Base-by-base conservation (phyloP, 345 rosid genomes). In the Corymbia maculata region DNA sequence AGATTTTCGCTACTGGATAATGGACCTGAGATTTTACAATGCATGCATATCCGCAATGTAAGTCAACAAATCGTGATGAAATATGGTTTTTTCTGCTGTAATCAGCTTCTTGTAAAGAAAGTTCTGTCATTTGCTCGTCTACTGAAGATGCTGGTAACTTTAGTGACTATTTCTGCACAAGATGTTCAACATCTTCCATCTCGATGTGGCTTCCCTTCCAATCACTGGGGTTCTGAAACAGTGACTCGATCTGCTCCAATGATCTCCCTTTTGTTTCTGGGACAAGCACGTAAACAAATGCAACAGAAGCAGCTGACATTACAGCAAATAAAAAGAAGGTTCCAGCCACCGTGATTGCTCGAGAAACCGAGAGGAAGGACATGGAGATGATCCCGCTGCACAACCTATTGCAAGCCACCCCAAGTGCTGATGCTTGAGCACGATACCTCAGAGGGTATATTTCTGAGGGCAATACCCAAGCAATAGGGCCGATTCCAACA, bases 221-320 rank as follows among this genome's bases (percentile, higher is more conserved):
- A 64, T 64, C 75, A 64, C n/a, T 9, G 3, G 75, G 36, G 36
- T 64, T 64, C 75, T 64, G 90, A 90, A 94, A 95, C 52, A 94
- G 49, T 89, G 66, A 84, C 88, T 93, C 94, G 24, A 95, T 94
- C 90, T 95, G 91, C 90, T 95, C 97, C 91, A 94, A 85, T 1
- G 97, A 94, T 88, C 92, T 95, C 53, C 96, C 97, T 90, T 91
- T 94, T 22, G 97, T 95, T 91, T 95, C 96, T 2, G 96, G 96
- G 59, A 61, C 94, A 91, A 82, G 92, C 52, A 6, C 30, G 79
- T 92, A 89, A n/a, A 95, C 95, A 59, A 32, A 80, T 92, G 89
- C 68, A 26, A 95, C 94, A 53, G 94, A 95, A 15, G 85, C 90
- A 64, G 93, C 94, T 24, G 96, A 91, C 45, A 93, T 85, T 68